A percentile compares a stretch with the other conserved stretches of the same genome.
Conservation (phyloP, 805 yeast genomes). For the Saturnispora galanensis region DNA sequence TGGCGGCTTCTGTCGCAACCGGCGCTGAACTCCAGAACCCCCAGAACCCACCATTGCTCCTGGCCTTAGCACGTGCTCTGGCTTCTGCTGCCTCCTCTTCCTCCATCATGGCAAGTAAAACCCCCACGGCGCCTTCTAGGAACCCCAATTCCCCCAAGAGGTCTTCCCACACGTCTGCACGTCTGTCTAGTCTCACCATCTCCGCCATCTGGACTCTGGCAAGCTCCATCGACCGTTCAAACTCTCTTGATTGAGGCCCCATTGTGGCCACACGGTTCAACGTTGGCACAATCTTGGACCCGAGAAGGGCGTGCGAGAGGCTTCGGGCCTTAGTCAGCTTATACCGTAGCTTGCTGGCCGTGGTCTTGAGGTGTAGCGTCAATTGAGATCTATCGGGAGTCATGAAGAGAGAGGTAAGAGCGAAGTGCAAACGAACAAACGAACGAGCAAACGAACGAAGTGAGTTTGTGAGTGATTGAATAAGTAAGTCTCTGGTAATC, state of each 20-base stretch:
- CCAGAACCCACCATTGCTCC: background rate
- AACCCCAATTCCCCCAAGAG: slow-evolving; percentile 12
- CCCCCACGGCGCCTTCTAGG: slow-evolving; percentile 8
- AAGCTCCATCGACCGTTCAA: slow-evolving; percentile 12
- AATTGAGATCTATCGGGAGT: slow-evolving; percentile 6
- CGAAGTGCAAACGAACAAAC: no score
- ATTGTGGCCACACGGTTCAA: background rate
- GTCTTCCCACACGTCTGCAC: slow-evolving; percentile 15
- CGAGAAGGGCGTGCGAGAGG: slow-evolving; percentile 7
- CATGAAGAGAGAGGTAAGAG: no score
- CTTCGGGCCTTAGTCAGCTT: slow-evolving; percentile 10
- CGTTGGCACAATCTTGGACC: slow-evolving; percentile 5
- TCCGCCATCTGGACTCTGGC: slow-evolving; percentile 8
- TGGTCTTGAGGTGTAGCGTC: slow-evolving; percentile 8
- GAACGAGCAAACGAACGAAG: no score
- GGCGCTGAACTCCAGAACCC: background rate
- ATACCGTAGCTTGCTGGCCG: slow-evolving; percentile 8
- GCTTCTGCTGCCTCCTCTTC: background rate
- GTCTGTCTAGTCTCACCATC: slow-evolving; percentile 11
- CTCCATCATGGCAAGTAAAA: slow-evolving; percentile 8
- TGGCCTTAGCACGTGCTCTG: background rate
- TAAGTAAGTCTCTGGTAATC: no score
- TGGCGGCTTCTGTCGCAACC: background rate
- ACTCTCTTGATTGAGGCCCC: slow-evolving; percentile 7
- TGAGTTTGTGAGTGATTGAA: no score